Base-by-base conservation (phyloP, 176 grass and related monocot genomes). In the Juncus inflexus region DNA sequence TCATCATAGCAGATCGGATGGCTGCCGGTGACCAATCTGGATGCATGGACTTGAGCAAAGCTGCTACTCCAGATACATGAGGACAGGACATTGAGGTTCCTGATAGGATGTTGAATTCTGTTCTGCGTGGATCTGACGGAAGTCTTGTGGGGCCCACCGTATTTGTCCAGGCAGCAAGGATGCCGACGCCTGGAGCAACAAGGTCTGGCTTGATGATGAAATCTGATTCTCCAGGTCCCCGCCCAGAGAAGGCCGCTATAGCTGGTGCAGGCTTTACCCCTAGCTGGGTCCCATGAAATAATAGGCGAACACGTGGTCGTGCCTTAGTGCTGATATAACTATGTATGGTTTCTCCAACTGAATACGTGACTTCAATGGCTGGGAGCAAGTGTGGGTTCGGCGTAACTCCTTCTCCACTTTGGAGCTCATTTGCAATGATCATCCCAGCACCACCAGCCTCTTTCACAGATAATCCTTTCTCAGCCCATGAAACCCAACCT, bases 221-320 rank as follows among this genome's bases (percentile, higher is more conserved):
- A 9, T 87, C 82, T 0, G 78, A 82, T 40, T 91, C 74, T 0
- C 87, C 88, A 12, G 92, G 92, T 2, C 92, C 92, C 1, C 87
- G 92, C 40, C 82, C 87, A 8, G 92, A 97, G 67, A 97, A 97
- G 9, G 92, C 91, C 1, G 92, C 87, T 59, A 91, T 82, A 42
- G 84, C 79, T 3, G 92, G 92, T 53, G 92, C 92, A 47, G 92
- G 92, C 73, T 91, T 97, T 37, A 91, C 79, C 53, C 78, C 85
- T 52, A 83, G 55, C 37, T 91, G 74, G 37, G 92, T 97, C 58
- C 91, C 87, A 0, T 56, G 60, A 75, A 96, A 96, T 5, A 42
- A 65, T 7, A 96, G 85, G 2, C 45, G 87, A 2, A 83, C 91
- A 0, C 61, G 66, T 40, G 87, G 87, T 55, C 58, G 78, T 12